Evolutionary conservation across 495 filamentous ascomycete species (phyloP), one percentile per base, ranked within the genome.

Genomic region (Xylaria longipes): DNA sequence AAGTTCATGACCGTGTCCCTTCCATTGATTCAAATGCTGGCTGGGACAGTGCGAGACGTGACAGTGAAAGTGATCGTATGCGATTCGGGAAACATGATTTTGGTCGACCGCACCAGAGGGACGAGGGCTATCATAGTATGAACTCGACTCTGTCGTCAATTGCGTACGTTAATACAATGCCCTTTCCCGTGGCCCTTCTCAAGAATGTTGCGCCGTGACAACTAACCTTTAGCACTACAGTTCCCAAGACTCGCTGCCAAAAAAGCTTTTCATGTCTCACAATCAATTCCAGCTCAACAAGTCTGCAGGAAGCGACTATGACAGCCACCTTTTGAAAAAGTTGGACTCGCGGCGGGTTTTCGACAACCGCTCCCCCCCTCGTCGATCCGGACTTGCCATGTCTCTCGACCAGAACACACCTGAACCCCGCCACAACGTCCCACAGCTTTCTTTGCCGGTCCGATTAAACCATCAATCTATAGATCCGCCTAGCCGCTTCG

Each of bases 261-360:
- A 80, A 81, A 83, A 82, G 71, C 73, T 82, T 60, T 74, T 81
- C 75, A 79, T 80, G 68, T 79, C 79, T 63, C 84, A 87, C 65
- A 78, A 85, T 69, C 81, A 83, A 67, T 86, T 79, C 35, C 82
- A 91, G 84, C 82, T 84, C 77, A 79, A 79, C 41, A 89, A 86
- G 69, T 78, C 78, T 31, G 89, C 87, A 9, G 91, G 88, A 20
- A 89, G 92, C 74, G 88, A 89, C 35, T 96, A 96, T 75, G 94
- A 97, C 74, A 91, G 91, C 77, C 90, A 91, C 70, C 82, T 95
- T 64, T 81, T 96, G 33, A 93, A 92, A 57, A 95, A 92, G 77
- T 89, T 84, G 84, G 92, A 82, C 87, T 89, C 81, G 78, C 86
- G 67, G 83, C 89, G 78, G 87, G 89, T 72, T 72, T 87, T 46